Base-by-base conservation (phyloP, 805 yeast genomes). In the Ogataea zsoltii region DNA sequence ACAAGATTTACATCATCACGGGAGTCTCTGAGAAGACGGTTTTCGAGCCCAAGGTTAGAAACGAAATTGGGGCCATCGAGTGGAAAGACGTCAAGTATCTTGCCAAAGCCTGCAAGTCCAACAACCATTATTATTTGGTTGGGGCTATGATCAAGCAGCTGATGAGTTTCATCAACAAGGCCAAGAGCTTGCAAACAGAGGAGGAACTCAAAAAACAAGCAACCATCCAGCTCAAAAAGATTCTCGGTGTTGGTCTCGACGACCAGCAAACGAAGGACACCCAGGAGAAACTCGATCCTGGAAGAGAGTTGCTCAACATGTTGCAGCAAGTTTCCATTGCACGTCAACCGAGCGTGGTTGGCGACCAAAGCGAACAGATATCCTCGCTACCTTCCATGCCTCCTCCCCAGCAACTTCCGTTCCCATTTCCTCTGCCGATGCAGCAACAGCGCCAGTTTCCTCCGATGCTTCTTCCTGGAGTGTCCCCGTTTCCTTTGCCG, bases 21-120 rank as follows among this genome's bases (percentile, higher is more conserved):
- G 85, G 85, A 41, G 86, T 94, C 2, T 90, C 96, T 2, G 90
- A 85, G 54, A 81, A 80, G 50, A 78, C 79, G 38, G 64, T 66
- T n/a, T 94, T 94, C 58, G 77, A 72, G 51, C 97, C 99, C 1
- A 71, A 76, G 48, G 96, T 88, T 2, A 78, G 96, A 58, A 87
- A 87, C 62, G 99, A 94, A 68, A 95, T 94, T 53, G 79, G 83
- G 36, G 78, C 79, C 44, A 88, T 92, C 41, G 76, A 83, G 65
- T 92, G 97, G 98, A 69, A 71, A 51, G 84, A 81, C 55, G 69
- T 85, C 50, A 82, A 70, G 46, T 64, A 65, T 34, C 59, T 76
- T 26, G 51, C 62, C 2, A 70, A 69, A 32, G 58, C 65, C 14
- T 63, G 67, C 45, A 63, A 64, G 38, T 56, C 65, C 25, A 43